Evolutionary conservation across 2,329 filamentous ascomycete genomes (phyloP), one percentile per base, ranked within the genome.

Genomic region (Aspergillus sp.): DNA sequence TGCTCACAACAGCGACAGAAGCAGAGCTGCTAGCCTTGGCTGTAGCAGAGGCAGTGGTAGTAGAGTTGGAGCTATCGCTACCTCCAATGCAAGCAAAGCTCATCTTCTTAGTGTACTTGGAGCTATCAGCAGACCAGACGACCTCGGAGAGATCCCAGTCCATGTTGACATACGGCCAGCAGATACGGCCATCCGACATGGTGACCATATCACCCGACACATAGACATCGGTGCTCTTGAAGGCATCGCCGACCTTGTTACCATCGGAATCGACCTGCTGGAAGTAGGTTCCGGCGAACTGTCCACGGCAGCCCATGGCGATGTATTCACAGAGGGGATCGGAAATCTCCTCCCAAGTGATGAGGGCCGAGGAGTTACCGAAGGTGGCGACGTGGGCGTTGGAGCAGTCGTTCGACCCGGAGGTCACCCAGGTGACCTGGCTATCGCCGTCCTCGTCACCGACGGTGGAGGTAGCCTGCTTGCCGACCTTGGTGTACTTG

Each of bases 151-250:
- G 65, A 61, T 78, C 75, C 77, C 77, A 80, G 3, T 70, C 71
- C 57, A 75, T 72, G 54, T 73, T 75, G 25, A 78, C 66, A 63
- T 79, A 79, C 23, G 77, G 71, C 55, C 77, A 88, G 78, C 86
- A 88, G 66, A 88, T 78, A 51, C 82, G 83, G n/a, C 63, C 65
- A 61, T 86, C 83, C n/a, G 74, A 66, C 77, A 86, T 82, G 32
- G 83, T 86, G 10, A 85, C 84, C 79, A 88, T 86, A 66, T 88
- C 86, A 41, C 86, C 86, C 7, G 85, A 83, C 49, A 88, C 83
- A 66, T 80, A 85, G n/a, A 82, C 81, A 68, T 86, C 78, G 11
- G 71, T 78, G n/a, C 78, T 80, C 57, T 76, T 78, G 60, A 86
- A 67, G 1, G 82, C 73, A 15, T 78, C 73, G 19, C 84, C 85